phyloP scores from a whole-genome alignment of 805 yeast genomes.

The Saccharomycopsis schoenii region DNA sequence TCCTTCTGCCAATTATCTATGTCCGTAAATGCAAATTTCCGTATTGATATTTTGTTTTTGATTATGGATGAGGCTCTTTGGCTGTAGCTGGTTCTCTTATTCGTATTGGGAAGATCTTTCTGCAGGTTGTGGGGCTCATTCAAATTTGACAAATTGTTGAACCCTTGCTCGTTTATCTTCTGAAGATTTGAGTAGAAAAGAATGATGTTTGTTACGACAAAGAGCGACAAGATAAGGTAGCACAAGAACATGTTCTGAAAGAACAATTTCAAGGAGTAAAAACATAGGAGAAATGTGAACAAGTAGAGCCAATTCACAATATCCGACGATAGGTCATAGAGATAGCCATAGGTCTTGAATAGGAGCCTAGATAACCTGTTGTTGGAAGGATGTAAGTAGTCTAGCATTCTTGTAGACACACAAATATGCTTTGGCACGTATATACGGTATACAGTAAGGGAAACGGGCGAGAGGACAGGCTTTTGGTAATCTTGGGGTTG shows the following conservation, averaged over 20 bases:
- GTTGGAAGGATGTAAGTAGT: not conserved
- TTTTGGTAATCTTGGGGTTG: not conserved
- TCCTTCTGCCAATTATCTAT: constrained; percentile 17
- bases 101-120: constrained; percentile 1
- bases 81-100: not conserved
- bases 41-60: not conserved
- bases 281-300: constrained; percentile 3
- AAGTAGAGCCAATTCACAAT: constrained; percentile 17
- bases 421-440: too few species aligned
- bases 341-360: not conserved
- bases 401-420: not conserved
- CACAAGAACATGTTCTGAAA: constrained; percentile 15
- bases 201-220: constrained; percentile 4
- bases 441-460: too few species aligned
- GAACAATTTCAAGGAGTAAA: constrained; percentile 15
- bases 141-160: not conserved
- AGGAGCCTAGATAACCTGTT: not conserved
- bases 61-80: constrained; percentile 1
- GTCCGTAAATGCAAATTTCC: constrained; percentile 17
- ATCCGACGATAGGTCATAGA: not conserved
- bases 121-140: not conserved
- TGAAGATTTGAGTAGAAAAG: constrained; percentile 13
- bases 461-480: not conserved
- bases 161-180: constrained; percentile 12
- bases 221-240: constrained; percentile 12